These are phyloP conservation scores for Rhodosporidiobolus odoratus DNA, from an alignment of 768 basidiomycete species.

Conservation along the genomic window DNA sequence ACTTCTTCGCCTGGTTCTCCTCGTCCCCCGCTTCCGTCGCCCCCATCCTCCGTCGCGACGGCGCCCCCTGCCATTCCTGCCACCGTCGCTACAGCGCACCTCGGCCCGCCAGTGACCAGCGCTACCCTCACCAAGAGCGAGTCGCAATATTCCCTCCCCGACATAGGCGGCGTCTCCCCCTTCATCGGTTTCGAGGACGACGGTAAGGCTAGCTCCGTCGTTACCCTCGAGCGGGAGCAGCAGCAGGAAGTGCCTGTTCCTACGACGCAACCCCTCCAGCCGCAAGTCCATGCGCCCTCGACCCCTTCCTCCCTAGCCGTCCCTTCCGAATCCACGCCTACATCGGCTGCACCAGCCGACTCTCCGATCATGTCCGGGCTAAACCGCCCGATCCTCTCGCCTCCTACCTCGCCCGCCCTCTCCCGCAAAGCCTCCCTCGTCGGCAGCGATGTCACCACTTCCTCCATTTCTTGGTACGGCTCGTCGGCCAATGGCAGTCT, in stretches of 20 bases:
- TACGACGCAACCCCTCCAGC: not conserved
- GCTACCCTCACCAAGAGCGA: slow-evolving; percentile 11
- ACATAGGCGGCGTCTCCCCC: slow-evolving; percentile 31
- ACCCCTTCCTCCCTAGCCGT: not conserved
- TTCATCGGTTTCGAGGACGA: slow-evolving; percentile 38
- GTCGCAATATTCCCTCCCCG: slow-evolving; percentile 33
- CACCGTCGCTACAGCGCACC: not conserved
- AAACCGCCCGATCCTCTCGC: not conserved
- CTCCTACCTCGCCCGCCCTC: slow-evolving; percentile 13
- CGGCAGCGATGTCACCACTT: slow-evolving; percentile 21
- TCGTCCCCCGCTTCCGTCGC: not conserved
- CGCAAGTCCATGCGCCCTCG: not conserved
- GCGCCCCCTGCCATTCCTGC: not conserved
- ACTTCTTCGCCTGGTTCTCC: not conserved
- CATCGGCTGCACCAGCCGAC: not conserved
- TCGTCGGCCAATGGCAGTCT: slow-evolving; percentile 20
- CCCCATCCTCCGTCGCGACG: not conserved
- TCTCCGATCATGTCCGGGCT: slow-evolving; percentile 27
- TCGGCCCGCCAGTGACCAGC: not conserved
- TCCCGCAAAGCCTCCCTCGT: slow-evolving; percentile 33
- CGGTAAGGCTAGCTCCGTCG: slow-evolving; percentile 17
- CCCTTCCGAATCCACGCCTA: slow-evolving; percentile 18
- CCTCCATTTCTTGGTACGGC: slow-evolving; percentile 32
- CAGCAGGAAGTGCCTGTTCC: not conserved
- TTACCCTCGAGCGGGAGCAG: slow-evolving; percentile 1